Evolutionary conservation across 1,284 basidiomycete species (phyloP).

Genomic region (Fomitopsis betulina): DNA sequence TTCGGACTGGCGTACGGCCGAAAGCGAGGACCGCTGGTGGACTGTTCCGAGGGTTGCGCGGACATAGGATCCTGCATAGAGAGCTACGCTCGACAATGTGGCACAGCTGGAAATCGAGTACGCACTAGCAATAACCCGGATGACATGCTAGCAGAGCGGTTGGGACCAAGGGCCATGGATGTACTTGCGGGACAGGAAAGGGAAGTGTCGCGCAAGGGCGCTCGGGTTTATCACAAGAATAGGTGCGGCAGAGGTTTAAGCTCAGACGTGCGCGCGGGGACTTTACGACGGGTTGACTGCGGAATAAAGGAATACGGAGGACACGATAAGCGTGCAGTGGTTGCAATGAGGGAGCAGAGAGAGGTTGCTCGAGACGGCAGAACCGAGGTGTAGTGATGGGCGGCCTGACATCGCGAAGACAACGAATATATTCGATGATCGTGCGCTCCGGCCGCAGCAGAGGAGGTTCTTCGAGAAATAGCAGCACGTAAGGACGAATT

Average conservation of each 20-base stretch:
- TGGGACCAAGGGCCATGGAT: conserved; percentile 26
- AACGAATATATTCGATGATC: conserved; percentile 7
- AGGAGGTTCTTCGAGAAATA: conserved; percentile 12
- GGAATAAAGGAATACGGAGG: conserved; percentile 5
- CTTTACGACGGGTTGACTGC: not conserved
- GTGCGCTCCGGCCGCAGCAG: conserved; percentile 19
- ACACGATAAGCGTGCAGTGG: conserved; percentile 6
- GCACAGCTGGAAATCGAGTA: not conserved
- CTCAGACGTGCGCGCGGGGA: conserved; percentile 7
- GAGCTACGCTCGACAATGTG: not conserved
- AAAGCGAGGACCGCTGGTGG: conserved; percentile 48
- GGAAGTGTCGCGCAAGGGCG: not conserved
- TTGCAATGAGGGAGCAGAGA: not conserved
- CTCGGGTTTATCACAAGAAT: conserved; percentile 6
- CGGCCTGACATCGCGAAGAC: conserved; percentile 1
- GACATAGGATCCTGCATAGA: conserved; percentile 45
- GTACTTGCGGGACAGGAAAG: not conserved
- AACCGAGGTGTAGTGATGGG: not conserved
- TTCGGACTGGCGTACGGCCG: conserved; percentile 71
- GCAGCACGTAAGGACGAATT: conserved; percentile 14
- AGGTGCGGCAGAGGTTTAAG: conserved; percentile 2
- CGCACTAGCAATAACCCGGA: conserved; percentile 26
- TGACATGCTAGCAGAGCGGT: conserved; percentile 26
- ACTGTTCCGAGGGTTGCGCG: conserved; percentile 35
- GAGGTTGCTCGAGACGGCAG: conserved; percentile 4